phyloP scores from a whole-genome alignment of 257 asterid species.

The Salvia miltiorrhiza region DNA sequence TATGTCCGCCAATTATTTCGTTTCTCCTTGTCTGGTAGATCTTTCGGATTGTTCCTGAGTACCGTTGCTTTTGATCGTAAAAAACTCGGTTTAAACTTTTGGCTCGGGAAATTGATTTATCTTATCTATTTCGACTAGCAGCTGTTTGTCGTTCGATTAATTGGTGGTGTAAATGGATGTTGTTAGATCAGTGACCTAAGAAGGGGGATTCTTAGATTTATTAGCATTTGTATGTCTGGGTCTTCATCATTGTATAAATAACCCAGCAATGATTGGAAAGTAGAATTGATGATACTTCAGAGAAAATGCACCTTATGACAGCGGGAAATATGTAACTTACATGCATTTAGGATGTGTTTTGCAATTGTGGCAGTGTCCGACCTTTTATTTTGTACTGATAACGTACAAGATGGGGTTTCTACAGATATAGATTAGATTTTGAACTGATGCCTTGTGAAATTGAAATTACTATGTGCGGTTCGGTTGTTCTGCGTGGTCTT shows the following conservation, averaged over 20 bases:
- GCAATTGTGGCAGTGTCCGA: background rate
- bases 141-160: constrained; percentile 1
- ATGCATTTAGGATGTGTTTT: background rate
- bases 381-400: background rate
- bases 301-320: background rate
- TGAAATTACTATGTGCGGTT: background rate
- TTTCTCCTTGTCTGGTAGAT: background rate
- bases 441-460: background rate
- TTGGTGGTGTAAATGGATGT: background rate
- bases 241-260: background rate
- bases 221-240: background rate
- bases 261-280: background rate
- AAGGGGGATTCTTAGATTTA: constrained; percentile 12
- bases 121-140: background rate
- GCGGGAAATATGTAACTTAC: background rate
- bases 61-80: background rate
- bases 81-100: background rate
- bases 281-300: background rate
- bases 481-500: background rate
- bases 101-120: background rate
- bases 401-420: background rate
- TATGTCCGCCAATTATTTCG: background rate
- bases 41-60: background rate
- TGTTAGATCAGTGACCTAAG: background rate
- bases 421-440: background rate